Evolutionary conservation across 2,329 filamentous ascomycete genomes (phyloP).

Genomic region (Fusarium drepaniforme): DNA sequence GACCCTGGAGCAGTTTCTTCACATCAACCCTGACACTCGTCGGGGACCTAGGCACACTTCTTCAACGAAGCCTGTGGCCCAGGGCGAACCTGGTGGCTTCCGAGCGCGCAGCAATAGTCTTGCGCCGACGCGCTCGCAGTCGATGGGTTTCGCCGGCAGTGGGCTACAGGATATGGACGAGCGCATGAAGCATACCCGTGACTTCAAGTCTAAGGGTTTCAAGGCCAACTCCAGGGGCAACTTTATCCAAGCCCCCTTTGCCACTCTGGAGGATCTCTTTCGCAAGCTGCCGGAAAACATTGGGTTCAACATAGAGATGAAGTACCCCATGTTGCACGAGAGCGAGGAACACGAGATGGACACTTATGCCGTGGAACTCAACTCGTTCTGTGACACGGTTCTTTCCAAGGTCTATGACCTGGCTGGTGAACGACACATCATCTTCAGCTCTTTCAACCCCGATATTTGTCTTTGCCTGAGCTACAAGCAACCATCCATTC

Average conservation of each 20-base stretch:
- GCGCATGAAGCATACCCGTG: conserved; percentile 96
- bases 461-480: conserved; percentile 94
- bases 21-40: conserved; percentile 75
- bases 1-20: conserved; percentile 94
- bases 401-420: conserved; percentile 91
- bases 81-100: conserved; percentile 48
- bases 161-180: conserved; percentile 68
- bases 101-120: conserved; percentile 54
- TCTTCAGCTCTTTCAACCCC: conserved; percentile 98
- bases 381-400: conserved; percentile 96
- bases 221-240: conserved; percentile 95
- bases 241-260: conserved; percentile 96
- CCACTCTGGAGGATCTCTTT: conserved; percentile 94
- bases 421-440: conserved; percentile 85
- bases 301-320: conserved; percentile 99
- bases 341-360: conserved; percentile 97
- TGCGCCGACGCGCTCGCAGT: conserved; percentile 64
- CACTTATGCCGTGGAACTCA: conserved; percentile 93
- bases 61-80: conserved; percentile 33
- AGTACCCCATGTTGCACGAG: conserved; percentile 98
- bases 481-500: conserved; percentile 97
- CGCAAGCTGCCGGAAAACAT: conserved; percentile 83
- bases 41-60: conserved; percentile 26
- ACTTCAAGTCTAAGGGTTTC: conserved; percentile 94
- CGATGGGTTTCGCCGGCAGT: conserved; percentile 63